Evolutionary conservation across 192 early-diverging fungal species (phyloP).

Genomic region (Geosiphon pyriformis): DNA sequence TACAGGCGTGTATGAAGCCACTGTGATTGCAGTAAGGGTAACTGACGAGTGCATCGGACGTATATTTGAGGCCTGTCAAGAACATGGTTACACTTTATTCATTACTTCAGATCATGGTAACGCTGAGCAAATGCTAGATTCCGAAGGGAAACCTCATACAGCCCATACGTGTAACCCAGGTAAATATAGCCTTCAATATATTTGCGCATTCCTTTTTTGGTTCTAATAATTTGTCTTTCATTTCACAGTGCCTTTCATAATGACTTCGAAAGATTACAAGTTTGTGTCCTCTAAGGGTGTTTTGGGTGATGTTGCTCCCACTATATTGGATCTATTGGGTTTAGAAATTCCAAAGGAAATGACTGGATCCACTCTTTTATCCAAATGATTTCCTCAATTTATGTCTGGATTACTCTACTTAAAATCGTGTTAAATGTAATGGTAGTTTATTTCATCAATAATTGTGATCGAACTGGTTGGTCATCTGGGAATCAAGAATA

Average conservation of each 20-base stretch:
- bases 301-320: slow-evolving; percentile 96
- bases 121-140: slow-evolving; percentile 96
- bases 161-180: slow-evolving; percentile 79
- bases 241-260: slow-evolving; percentile 87
- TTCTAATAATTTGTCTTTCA: neutral
- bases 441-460: too few species aligned
- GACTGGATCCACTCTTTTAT: slow-evolving; percentile 74
- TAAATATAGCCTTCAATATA: slow-evolving; percentile 1
- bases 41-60: slow-evolving; percentile 93
- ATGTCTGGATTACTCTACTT: too few species aligned
- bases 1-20: slow-evolving; percentile 92
- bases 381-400: slow-evolving; percentile 31
- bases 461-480: too few species aligned
- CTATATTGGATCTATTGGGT: slow-evolving; percentile 88
- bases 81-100: slow-evolving; percentile 84
- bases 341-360: slow-evolving; percentile 91
- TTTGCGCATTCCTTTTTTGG: neutral
- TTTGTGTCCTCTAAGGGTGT: slow-evolving; percentile 59
- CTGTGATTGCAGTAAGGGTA: slow-evolving; percentile 84
- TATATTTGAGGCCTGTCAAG: slow-evolving; percentile 90
- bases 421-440: too few species aligned
- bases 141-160: slow-evolving; percentile 84
- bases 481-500: too few species aligned
- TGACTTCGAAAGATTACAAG: slow-evolving; percentile 57
- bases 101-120: slow-evolving; percentile 99